Evolutionary conservation across 352 stramenopile genomes (phyloP), one percentile per base, ranked within the genome.

Genomic region (Labyrinthula sp.): DNA sequence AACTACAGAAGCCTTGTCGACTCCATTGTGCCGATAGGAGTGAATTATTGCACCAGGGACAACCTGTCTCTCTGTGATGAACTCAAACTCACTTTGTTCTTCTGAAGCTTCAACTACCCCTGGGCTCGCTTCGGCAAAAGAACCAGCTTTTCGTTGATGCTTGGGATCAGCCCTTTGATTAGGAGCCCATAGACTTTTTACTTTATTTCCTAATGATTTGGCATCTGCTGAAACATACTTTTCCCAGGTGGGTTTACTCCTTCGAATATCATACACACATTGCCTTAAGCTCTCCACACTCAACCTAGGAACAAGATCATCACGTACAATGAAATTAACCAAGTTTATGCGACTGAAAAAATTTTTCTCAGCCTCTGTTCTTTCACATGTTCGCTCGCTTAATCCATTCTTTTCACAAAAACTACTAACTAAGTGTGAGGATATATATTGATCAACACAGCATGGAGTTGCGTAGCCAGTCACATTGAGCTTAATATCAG

Each of bases 231-330:
- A 6, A 10, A 52, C 24, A 12, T 45, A 24, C 8, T 31, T 31
- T 18, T 4, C 18, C 43, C 43, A 52, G 8, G 8, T 23, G 3
- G 43, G 30, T 35, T 52, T 52, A 17, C 10, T 10, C 10, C 20
- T 9, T 21, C 47, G 29, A 14, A 52, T 52, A 7, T 52, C 43
- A 3, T 31, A 31, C 8, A 28, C 43, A 14, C 40, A 52, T 15
- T 29, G 30, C 4, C 43, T 31, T 15, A 35, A 31, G 34, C 47
- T 52, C 25, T 45, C 40, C 24, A 52, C 31, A 35, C 43, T 52
- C 14, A 52, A 35, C 5, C 43, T 31, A 3, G 43, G 36, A 18
- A 52, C 43, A 15, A 52, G 12, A 28, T 52, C 43, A 22, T 52
- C 43, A 20, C 43, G 34, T 8, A 17, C 30, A 7, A 52, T 28